Evolutionary conservation across 2,329 filamentous ascomycete genomes (phyloP).

Genomic region (Magnaporthiopsis poae): DNA sequence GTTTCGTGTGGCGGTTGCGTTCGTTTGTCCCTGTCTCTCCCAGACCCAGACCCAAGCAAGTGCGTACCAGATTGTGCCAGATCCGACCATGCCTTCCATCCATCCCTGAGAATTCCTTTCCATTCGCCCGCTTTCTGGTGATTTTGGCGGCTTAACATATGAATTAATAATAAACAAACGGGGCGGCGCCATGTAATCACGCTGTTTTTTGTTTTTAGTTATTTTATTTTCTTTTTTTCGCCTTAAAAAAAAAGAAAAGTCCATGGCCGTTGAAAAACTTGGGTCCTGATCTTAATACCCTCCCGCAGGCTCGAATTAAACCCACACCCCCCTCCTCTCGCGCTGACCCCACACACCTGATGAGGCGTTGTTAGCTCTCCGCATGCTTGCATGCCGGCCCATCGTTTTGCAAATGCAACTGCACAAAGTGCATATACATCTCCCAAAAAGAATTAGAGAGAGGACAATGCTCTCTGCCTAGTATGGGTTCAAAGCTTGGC

Average conservation of each 20-base stretch:
- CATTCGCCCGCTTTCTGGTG: too few relatives aligned
- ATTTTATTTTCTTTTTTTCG: too few relatives aligned
- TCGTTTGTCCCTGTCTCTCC: background rate
- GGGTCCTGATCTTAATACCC: background rate
- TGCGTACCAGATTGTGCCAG: background rate
- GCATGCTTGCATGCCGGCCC: too few relatives aligned
- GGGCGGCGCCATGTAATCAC: too few relatives aligned
- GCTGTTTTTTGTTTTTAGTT: too few relatives aligned
- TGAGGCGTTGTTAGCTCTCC: background rate
- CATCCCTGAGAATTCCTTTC: too few relatives aligned
- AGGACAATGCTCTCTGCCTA: background rate
- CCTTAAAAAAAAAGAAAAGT: too few relatives aligned
- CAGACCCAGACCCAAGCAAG: background rate
- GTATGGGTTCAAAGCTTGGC: background rate
- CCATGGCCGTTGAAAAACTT: background rate
- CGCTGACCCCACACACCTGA: background rate
- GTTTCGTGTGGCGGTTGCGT: background rate
- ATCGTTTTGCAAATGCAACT: background rate
- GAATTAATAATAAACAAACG: background rate
- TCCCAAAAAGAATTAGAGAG: background rate
- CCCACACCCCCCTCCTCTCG: background rate
- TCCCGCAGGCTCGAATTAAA: background rate
- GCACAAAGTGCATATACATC: background rate
- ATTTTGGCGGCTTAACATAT: background rate
- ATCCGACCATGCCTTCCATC: background rate